A percentile compares a stretch with the other conserved stretches of the same genome.
Evolutionary conservation across 202 grass and related monocot genomes (phyloP).

Genomic region (Dendrocalamus latiflorus): DNA sequence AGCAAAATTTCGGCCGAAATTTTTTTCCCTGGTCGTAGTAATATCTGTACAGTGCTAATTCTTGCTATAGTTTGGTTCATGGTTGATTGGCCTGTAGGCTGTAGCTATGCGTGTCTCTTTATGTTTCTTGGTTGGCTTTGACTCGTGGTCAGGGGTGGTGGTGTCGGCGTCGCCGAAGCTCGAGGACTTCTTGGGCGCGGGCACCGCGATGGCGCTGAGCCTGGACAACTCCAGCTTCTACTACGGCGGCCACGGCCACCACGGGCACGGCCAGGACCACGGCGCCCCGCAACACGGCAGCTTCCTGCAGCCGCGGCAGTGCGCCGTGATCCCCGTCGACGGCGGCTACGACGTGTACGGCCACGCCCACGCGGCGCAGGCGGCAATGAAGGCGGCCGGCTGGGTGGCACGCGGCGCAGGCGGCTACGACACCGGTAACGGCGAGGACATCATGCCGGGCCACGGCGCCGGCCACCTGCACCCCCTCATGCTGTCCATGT

Average conservation of each 20-base stretch:
- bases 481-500: constrained; percentile 77
- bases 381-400: constrained; percentile 20
- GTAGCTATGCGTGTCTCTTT: background rate
- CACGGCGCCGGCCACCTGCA: constrained; percentile 27
- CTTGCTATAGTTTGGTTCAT: constrained; percentile 38
- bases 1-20: too few relatives aligned
- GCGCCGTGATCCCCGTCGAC: background rate
- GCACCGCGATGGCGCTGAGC: constrained; percentile 76
- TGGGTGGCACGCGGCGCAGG: constrained; percentile 16
- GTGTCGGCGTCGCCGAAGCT: constrained; percentile 77
- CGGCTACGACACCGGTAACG: constrained; percentile 10
- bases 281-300: background rate
- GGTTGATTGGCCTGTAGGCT: constrained; percentile 5
- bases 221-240: too few relatives aligned
- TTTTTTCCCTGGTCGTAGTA: too few relatives aligned
- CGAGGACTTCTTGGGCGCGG: constrained; percentile 86
- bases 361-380: constrained; percentile 5
- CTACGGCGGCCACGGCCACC: constrained; percentile 38
- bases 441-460: background rate
- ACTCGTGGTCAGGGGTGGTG: constrained; percentile 46
- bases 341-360: constrained; percentile 42
- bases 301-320: constrained; percentile 9
- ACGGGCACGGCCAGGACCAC: constrained; percentile 1
- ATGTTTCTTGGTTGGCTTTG: constrained; percentile 31
- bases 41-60: constrained; percentile 6